These are phyloP conservation scores for Neonectria punicea DNA, from an alignment of 2,329 filamentous ascomycete species.

Conservation along the genomic window DNA sequence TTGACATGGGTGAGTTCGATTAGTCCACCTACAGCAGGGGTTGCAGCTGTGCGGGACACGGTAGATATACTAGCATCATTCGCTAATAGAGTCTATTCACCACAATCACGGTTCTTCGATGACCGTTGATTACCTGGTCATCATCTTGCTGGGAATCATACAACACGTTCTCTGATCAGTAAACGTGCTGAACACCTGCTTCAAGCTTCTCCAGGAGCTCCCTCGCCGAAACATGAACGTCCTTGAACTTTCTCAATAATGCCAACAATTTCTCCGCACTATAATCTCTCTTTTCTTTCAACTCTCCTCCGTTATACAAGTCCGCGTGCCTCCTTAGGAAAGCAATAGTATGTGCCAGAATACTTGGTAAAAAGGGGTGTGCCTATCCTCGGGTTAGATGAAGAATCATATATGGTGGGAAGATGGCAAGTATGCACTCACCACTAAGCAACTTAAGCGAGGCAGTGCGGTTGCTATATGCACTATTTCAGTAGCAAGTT, in stretches of 20 bases:
- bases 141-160: neutral
- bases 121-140: too few species aligned
- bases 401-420: neutral
- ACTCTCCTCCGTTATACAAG: neutral
- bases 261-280: neutral
- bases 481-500: neutral
- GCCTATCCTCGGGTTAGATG: neutral
- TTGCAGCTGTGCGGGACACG: neutral
- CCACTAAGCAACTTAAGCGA: neutral
- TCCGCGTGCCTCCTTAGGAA: neutral
- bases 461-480: neutral
- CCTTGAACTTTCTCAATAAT: neutral
- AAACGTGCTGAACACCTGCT: neutral
- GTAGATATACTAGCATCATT: too few species aligned
- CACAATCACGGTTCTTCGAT: too few species aligned
- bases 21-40: neutral
- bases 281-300: neutral
- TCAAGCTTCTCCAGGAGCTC: neutral
- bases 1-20: neutral
- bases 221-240: neutral
- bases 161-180: neutral
- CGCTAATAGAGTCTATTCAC: too few species aligned
- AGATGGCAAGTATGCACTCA: neutral
- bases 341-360: neutral
- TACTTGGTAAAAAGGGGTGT: neutral